phyloP scores from a whole-genome alignment of 108 stramenopile genomes.

The Epipyxis sp. region DNA sequence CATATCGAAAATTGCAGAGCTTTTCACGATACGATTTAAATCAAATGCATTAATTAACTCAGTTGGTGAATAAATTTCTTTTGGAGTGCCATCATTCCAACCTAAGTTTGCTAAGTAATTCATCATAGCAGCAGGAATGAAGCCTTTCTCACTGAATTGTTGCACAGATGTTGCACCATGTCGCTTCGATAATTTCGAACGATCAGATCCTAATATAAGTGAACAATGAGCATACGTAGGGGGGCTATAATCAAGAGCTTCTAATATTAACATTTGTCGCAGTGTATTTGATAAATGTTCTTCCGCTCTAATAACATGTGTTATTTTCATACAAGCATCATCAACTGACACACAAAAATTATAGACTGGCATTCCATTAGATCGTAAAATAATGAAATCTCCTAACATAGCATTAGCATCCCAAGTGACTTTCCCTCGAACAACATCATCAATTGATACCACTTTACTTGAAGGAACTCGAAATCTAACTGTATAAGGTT shows the following conservation, averaged over 20 bases:
- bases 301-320: constrained; percentile 92
- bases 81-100: constrained; percentile 95
- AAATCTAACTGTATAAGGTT: constrained; percentile 81
- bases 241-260: constrained; percentile 43
- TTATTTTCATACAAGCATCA: constrained; percentile 90
- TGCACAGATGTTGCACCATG: constrained; percentile 93
- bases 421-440: constrained; percentile 88
- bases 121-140: constrained; percentile 79
- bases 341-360: constrained; percentile 98
- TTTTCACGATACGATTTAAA: constrained; percentile 81
- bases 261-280: constrained; percentile 72
- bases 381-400: constrained; percentile 89
- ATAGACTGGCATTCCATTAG: constrained; percentile 87
- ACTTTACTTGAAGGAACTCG: constrained; percentile 51
- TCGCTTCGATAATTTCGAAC: constrained; percentile 89
- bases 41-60: constrained; percentile 92
- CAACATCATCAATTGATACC: constrained; percentile 84
- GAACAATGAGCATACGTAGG: constrained; percentile 89
- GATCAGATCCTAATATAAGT: constrained; percentile 91
- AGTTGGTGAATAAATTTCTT: constrained; percentile 87
- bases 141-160: constrained; percentile 87
- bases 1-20: constrained; percentile 91
- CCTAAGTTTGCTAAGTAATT: constrained; percentile 91
- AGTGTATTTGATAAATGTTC: constrained; percentile 95
- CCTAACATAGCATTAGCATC: constrained; percentile 93